Base-by-base conservation (phyloP, 768 basidiomycete genomes). In the Exidia glandulosa region DNA sequence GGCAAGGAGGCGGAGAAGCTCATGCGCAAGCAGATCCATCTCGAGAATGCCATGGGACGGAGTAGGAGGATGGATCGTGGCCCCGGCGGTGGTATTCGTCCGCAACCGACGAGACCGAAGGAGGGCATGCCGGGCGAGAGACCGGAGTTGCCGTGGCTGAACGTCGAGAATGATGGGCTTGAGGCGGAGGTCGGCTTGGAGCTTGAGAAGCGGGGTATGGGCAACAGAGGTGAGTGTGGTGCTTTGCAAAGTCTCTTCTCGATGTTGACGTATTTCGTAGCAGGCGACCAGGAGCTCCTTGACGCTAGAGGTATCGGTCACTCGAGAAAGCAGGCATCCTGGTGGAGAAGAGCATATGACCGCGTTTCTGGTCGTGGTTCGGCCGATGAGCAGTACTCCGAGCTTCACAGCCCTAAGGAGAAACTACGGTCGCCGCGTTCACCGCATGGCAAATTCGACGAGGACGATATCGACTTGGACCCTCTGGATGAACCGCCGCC, bases 271-370 rank as follows among this genome's bases (percentile, higher is more conserved):
- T n/a, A n/a, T n/a, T n/a, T n/a, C n/a, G n/a, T 62, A 14, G 63
- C 62, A 30, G 62, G 60, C 14, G 66, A 66, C 6, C 62, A 58
- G 12, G 50, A 54, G 50, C 23, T 54, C 25, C 50, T 6, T 54
- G 61, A 63, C 3, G 36, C 59, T 25, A 52, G 61, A 1, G n/a
- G 30, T n/a, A 47, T 41, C 13, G 63, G 61, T 12, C 66, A 72
- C 59, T 64, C 55, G 65, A 64, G 57, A n/a, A 52, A 66, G 4
- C 75, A 76, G 61, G 69, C 73, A 2, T 81, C 82, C 0, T 84
- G 82, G 82, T 84, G 83, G 83, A 76, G 77, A 19, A 76, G 69
- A 57, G 67, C 81, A 16, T 83, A 83, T 66, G 68, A 76, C 62
- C 77, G 79, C 23, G 63, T 84, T 32, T 82, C 82, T 36, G 72